Evolutionary conservation across 2,329 filamentous ascomycete species (phyloP), one percentile per base, ranked within the genome.

Genomic region (Verticillium dahliae): DNA sequence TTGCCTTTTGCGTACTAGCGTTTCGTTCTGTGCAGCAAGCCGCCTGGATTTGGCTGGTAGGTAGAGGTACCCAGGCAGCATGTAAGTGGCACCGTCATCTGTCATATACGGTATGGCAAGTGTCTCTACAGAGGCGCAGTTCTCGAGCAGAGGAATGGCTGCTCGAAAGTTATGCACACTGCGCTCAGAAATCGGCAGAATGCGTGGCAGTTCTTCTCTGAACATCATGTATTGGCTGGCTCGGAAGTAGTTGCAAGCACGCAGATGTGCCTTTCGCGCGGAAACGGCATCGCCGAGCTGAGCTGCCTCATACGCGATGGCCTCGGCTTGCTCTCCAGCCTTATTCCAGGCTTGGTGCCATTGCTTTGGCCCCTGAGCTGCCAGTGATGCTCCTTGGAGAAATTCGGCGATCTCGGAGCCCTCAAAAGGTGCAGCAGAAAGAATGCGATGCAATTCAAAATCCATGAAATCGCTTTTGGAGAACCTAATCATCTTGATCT

Each of bases 381-480:
- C 74, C 69, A 81, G 27, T 3, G 27, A 31, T 4, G 27, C 27
- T 31, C 27, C 76, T 37, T 71, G 62, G 10, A 80, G 71, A 13
- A 67, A 71, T 60, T 81, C 78, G 31, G 69, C 76, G 1, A 76
- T 67, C 4, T 80, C 78, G 59, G 68, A 68, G 0, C 78, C 78
- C 2, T 71, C 71, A 13, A 64, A 66, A 0, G 71, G 68, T 0
- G 76, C 70, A 1, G 66, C 74, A 56, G 71, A 74, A 4, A 80
- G 72, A 27, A 81, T 59, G 6, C 79, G 75, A 13, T 76, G 57
- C 4, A 69, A 65, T 63, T 81, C 78, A 63, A 81, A 80, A 64
- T 80, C 68, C 70, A 77, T 79, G 61, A 78, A 54, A 15, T 14
- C 11, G 38, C 38, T 41, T 6, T 41, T 41, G 6, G 38, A 15